A percentile compares a stretch with the other conserved stretches of the same genome.
These are phyloP conservation scores for Tarenaya hassleriana DNA, from an alignment of 345 rosid genomes.

Conservation along the genomic window DNA sequence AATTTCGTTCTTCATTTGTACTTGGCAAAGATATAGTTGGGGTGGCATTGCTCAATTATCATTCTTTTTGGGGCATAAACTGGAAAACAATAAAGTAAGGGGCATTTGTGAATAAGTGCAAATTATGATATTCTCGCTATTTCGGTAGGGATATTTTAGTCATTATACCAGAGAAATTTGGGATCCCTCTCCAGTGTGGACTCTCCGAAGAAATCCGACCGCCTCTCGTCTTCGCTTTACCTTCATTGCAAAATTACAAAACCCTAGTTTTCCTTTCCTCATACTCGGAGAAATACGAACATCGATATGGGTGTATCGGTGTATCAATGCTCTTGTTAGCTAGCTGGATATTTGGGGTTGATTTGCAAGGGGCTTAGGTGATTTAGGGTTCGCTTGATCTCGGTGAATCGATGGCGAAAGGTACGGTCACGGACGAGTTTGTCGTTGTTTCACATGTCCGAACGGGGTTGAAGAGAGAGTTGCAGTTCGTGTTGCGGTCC, in stretches of 20 bases:
- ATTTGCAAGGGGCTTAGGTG: background rate
- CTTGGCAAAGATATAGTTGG: too few relatives aligned
- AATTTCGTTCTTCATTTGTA: too few relatives aligned
- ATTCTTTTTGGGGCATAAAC: too few relatives aligned
- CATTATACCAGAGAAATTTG: too few relatives aligned
- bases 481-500: conserved; percentile 69
- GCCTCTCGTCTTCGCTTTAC: conserved; percentile 10
- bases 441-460: conserved; percentile 53
- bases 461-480: conserved; percentile 74
- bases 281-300: too few relatives aligned
- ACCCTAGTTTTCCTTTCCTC: conserved; percentile 21
- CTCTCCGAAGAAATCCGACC: conserved; percentile 4
- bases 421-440: conserved; percentile 44
- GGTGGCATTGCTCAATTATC: too few relatives aligned
- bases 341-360: conserved; percentile 11
- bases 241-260: conserved; percentile 12
- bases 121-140: too few relatives aligned
- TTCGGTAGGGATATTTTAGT: too few relatives aligned
- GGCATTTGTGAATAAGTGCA: too few relatives aligned
- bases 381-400: background rate
- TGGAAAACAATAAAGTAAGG: too few relatives aligned
- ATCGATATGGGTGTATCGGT: background rate
- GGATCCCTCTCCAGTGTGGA: background rate
- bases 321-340: conserved; percentile 10
- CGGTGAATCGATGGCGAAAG: conserved; percentile 43